Evolutionary conservation across 1,284 basidiomycete species (phyloP).

Genomic region (Crucibulum parvulum): DNA sequence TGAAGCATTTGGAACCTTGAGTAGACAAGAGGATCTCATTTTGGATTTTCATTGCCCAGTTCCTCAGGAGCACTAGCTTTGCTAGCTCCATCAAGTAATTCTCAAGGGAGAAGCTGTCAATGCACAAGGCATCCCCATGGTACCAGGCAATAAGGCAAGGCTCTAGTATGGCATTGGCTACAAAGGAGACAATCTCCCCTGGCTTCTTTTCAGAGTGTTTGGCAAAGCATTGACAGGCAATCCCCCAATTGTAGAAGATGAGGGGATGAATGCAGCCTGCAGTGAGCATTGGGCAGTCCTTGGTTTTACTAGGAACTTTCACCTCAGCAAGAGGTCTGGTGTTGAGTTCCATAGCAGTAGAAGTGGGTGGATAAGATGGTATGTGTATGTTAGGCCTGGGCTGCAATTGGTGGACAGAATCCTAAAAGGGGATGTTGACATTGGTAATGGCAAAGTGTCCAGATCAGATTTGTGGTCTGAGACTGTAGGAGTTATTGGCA

Average conservation of each 20-base stretch:
- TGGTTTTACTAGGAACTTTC: background rate
- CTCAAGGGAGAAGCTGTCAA: slow-evolving; percentile 12
- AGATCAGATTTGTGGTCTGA: too few relatives aligned
- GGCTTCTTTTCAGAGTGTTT: background rate
- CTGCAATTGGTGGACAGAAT: too few relatives aligned
- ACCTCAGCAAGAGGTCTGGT: background rate
- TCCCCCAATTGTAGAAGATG: background rate
- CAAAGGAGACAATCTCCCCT: background rate
- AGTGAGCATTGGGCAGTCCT: background rate
- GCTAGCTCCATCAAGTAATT: slow-evolving; percentile 15
- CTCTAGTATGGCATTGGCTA: background rate
- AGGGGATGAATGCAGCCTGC: background rate
- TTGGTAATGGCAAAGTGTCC: too few relatives aligned
- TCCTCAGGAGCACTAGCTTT: slow-evolving; percentile 10
- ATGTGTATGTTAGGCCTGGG: too few relatives aligned
- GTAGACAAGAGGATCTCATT: slow-evolving; percentile 12
- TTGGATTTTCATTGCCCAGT: slow-evolving; percentile 15
- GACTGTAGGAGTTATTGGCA: too few relatives aligned
- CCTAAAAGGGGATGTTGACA: too few relatives aligned
- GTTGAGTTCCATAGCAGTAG: background rate
- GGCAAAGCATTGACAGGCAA: background rate
- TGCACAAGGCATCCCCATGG: background rate
- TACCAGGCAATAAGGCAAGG: background rate
- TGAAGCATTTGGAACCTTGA: slow-evolving; percentile 6
- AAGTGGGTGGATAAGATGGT: too few relatives aligned